Base-by-base conservation (phyloP, 2,329 filamentous ascomycete species). In the Penicillium sp. region DNA sequence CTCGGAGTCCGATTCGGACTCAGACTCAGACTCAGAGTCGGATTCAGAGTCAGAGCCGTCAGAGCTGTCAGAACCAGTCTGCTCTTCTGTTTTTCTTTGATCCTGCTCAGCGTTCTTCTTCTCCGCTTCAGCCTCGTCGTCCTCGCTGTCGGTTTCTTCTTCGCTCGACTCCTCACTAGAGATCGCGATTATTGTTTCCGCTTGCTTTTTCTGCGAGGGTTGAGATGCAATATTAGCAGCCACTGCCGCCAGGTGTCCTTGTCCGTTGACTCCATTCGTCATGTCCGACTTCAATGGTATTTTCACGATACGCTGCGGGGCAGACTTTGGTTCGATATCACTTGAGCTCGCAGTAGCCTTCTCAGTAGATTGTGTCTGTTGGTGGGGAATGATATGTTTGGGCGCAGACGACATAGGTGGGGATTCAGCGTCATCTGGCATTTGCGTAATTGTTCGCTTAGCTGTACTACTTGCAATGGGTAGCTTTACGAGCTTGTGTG, bases 381-480 rank as follows among this genome's bases (percentile, higher is more conserved):
- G 15, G 12, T 25, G n/a, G 15, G 39, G 4, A 21, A 15, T 43
- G 36, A 2, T 5, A 10, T 17, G 7, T 1, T 48, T 25, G 9
- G 21, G 15, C 2, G 31, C 31, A 25, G 45, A 36, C 13, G 44
- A 23, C 6, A 25, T 35, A 21, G 36, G 36, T 6, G 38, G 38
- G 6, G 33, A 29, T 39, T 49, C n/a, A 8, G 10, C 59, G 10
- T 17, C 27, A n/a, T 41, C 19, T 8, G 43, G 61, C 49, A 27
- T 57, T 44, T 54, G 55, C 7, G 49, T 53, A 31, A 50, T 57
- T n/a, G 49, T 49, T n/a, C 55, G 49, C 17, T 8, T 48, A 10
- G 54, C 51, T 19, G 42, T 47, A 15, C 33, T 29, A 17, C 19
- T 35, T 7, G 50, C 27, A 27, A 45, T 47, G 17, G 39, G 44